phyloP scores from a whole-genome alignment of 2,329 filamentous ascomycete species.

The Paraconiothyrium brasiliense region DNA sequence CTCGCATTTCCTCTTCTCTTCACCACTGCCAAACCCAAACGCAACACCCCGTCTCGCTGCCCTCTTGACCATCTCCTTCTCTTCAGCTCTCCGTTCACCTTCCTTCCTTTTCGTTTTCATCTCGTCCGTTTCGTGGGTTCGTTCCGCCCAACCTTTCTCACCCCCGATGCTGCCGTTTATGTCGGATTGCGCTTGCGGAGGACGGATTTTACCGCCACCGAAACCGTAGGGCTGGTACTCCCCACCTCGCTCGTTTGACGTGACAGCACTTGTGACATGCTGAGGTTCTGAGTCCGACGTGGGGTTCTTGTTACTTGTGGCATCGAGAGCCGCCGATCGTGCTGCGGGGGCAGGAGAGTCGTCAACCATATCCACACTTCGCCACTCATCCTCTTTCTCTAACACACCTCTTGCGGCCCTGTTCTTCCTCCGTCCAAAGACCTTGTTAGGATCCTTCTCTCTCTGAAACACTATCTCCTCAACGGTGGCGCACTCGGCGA shows the following conservation, averaged over 20 bases:
- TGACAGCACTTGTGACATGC: constrained; percentile 23
- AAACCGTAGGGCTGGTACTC: constrained; percentile 32
- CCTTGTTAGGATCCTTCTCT: constrained; percentile 56
- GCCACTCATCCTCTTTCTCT: constrained; percentile 52
- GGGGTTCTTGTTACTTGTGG: constrained; percentile 18
- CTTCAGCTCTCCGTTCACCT: constrained; percentile 59
- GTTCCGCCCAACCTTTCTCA: constrained; percentile 64
- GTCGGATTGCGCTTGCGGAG: constrained; percentile 57
- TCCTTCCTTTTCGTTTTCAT: constrained; percentile 60
- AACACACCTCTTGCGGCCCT: constrained; percentile 53
- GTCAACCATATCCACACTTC: constrained; percentile 57
- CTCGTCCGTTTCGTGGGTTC: constrained; percentile 62
- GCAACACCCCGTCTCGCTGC: constrained; percentile 69
- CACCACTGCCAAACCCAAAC: constrained; percentile 58
- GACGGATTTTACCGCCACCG: constrained; percentile 47
- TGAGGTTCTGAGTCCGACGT: constrained; percentile 30
- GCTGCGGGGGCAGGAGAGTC: constrained; percentile 22
- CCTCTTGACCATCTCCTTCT: constrained; percentile 68
- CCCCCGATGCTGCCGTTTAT: constrained; percentile 67
- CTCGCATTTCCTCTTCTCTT: constrained; percentile 61
- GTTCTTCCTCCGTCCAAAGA: constrained; percentile 58
- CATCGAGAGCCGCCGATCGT: constrained; percentile 3
- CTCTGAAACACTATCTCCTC: constrained; percentile 62
- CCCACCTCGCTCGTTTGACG: constrained; percentile 17
- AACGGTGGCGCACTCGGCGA: constrained; percentile 61